Evolutionary conservation across 2,329 filamentous ascomycete species (phyloP).

Genomic region (Arthrinium puccinioides): DNA sequence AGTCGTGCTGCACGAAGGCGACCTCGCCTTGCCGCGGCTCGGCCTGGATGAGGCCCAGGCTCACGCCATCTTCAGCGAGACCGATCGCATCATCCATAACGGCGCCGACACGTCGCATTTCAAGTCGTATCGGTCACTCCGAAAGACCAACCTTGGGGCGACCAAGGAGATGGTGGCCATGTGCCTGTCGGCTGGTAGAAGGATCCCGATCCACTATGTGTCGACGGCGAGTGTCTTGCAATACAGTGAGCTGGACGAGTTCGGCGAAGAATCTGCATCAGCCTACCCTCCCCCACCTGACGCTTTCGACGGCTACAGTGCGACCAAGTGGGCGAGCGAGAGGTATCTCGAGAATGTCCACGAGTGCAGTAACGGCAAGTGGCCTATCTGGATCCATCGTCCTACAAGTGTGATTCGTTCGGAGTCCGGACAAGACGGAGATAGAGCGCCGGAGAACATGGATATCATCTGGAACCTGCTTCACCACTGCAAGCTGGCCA

Average conservation of each 20-base stretch:
- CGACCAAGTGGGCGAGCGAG: background rate
- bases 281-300: constrained; percentile 4
- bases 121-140: constrained; percentile 27
- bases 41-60: background rate
- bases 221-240: constrained; percentile 19
- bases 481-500: no score
- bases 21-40: background rate
- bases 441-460: no score
- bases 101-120: constrained; percentile 31
- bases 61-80: constrained; percentile 18
- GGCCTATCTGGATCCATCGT: no score
- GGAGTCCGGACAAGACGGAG: no score
- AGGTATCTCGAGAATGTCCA: background rate
- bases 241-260: background rate
- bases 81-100: constrained; percentile 42
- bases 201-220: constrained; percentile 26
- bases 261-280: background rate
- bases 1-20: background rate
- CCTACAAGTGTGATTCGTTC: no score
- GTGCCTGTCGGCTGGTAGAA: constrained; percentile 8
- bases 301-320: background rate
- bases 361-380: no score
- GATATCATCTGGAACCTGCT: no score
- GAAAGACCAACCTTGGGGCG: constrained; percentile 23
- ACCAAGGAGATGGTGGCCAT: constrained; percentile 16